phyloP scores from a whole-genome alignment of 2,329 filamentous ascomycete genomes.

The Trichocomaceae sp. region DNA sequence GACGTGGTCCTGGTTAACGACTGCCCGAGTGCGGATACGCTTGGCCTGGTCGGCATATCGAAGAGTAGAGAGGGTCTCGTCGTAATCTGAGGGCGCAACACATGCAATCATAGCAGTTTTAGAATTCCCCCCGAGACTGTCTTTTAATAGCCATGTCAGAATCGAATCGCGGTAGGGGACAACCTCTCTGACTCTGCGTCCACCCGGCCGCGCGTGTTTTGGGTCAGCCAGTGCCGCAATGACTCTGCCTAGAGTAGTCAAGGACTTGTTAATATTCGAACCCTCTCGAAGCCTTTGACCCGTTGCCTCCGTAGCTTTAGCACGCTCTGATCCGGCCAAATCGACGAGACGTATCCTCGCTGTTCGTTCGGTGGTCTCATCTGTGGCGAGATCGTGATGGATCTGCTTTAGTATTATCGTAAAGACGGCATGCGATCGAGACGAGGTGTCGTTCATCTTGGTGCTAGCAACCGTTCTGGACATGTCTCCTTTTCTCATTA shows the following conservation, averaged over 20 bases:
- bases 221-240: conserved; percentile 82
- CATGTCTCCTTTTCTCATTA: conserved; percentile 83
- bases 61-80: conserved; percentile 91
- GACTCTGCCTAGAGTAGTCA: conserved; percentile 89
- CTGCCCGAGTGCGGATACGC: conserved; percentile 86
- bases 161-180: conserved; percentile 92
- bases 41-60: conserved; percentile 98
- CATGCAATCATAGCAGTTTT: conserved; percentile 99
- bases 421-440: conserved; percentile 93
- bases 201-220: conserved; percentile 50
- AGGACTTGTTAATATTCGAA: conserved; percentile 97
- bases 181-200: conserved; percentile 61
- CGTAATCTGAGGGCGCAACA: conserved; percentile 90
- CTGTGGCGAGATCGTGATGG: conserved; percentile 92
- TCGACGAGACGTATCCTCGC: conserved; percentile 93
- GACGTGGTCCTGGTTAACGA: conserved; percentile 92
- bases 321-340: conserved; percentile 87
- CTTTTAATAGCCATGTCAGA: conserved; percentile 81
- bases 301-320: conserved; percentile 91
- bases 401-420: conserved; percentile 98
- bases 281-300: conserved; percentile 86
- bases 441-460: conserved; percentile 99
- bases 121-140: conserved; percentile 90
- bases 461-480: conserved; percentile 87
- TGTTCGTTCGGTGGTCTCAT: conserved; percentile 91